phyloP scores from a whole-genome alignment of 768 basidiomycete genomes.

The Leccinum variicolor region DNA sequence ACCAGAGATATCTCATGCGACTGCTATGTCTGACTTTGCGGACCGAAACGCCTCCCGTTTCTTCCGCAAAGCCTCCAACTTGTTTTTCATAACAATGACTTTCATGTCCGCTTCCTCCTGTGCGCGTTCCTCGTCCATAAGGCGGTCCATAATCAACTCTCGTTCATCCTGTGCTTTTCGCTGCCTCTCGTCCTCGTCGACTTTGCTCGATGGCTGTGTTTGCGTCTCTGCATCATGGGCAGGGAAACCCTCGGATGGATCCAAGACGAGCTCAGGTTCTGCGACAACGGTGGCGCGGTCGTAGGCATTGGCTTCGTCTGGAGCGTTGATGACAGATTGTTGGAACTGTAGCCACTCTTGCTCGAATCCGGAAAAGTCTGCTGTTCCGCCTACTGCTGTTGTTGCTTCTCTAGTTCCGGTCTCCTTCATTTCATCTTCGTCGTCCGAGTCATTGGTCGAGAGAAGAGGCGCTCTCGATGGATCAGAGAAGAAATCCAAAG shows the following conservation, averaged over 20 bases:
- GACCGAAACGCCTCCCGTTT: conserved; percentile 34
- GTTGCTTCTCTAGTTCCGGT: conserved; percentile 1
- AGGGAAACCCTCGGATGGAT: conserved; percentile 50
- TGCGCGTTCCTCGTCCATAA: conserved; percentile 80
- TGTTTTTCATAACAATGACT: conserved; percentile 48
- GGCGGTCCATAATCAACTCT: conserved; percentile 83
- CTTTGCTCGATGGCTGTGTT: conserved; percentile 12
- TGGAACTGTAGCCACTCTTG: conserved; percentile 75
- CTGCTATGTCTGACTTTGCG: not conserved
- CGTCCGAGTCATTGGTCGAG: conserved; percentile 36
- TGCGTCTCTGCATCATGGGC: conserved; percentile 24
- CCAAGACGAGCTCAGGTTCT: conserved; percentile 49
- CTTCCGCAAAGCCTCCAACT: conserved; percentile 55
- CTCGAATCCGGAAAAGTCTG: conserved; percentile 33
- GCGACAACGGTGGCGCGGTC: not conserved
- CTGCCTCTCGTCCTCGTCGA: conserved; percentile 39
- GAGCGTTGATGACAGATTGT: conserved; percentile 50
- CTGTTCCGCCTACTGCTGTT: not conserved
- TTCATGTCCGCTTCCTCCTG: conserved; percentile 35
- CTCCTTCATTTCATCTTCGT: conserved; percentile 35
- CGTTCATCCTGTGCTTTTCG: conserved; percentile 67
- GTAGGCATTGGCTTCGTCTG: conserved; percentile 44
- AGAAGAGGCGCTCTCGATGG: conserved; percentile 48
- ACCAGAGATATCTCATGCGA: not conserved
- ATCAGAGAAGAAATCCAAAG: conserved; percentile 81